Base-by-base conservation (phyloP, 208 protist genomes). In the Leishmania arabica region DNA sequence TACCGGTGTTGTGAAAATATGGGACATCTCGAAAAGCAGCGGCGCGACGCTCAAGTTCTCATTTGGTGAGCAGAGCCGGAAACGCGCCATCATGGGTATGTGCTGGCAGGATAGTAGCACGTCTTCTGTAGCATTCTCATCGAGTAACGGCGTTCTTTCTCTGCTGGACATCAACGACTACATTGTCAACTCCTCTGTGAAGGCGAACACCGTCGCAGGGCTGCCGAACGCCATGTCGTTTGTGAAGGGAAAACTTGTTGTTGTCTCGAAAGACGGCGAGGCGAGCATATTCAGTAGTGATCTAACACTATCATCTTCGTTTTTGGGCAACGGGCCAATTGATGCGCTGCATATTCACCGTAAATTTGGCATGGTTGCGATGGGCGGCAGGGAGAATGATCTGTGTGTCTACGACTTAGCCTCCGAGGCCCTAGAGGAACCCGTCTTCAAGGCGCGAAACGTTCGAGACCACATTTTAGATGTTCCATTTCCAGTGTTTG, bases 1-100 rank as follows among this genome's bases (percentile, higher is more conserved):
- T 37, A 95, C 93, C 24, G 93, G 93, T 19, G 78, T 95, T n/a
- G 78, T 97, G 2, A 97, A 95, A 71, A 85, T 97, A 69, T 97
- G 93, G 92, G 89, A 97, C 80, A 92, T 96, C 66, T 88, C 90
- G 15, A 92, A 89, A 69, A 92, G 90, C 69, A 91, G 86, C 76
- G 91, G 93, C 0, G 88, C 91, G 0, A 94, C 90, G 1, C 75
- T 96, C 21, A 86, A 82, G 58, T 95, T 90, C 74, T 87, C 89
- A 0, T 95, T 89, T 88, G 93, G 93, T 4, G 84, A 92, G 72
- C 93, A 96, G 73, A 91, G 84, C 65, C 82, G 93, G 45, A 88
- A 90, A 72, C 85, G 88, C 42, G 86, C 85, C 4, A 88, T 96
- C 62, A 89, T 84, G 80, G 90, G 88, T 34, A 92, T 96, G 90